Percentiles rank a stretch among this genome's conserved stretches.
Evolutionary conservation across 2,329 filamentous ascomycete species (phyloP).

Genomic region (Trichoderma arundinaceum): DNA sequence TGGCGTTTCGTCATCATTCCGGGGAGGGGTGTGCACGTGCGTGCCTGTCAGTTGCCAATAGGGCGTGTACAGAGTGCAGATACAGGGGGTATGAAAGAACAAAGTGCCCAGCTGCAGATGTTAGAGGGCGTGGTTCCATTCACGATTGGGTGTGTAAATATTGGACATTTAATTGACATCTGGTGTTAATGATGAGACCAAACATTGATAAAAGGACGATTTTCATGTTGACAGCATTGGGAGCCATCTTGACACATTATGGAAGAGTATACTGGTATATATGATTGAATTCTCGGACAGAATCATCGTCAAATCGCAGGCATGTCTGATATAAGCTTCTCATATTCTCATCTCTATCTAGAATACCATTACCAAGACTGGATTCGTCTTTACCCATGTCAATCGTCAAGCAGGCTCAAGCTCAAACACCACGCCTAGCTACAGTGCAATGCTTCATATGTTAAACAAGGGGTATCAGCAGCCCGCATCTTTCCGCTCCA

Average conservation of each 20-base stretch:
- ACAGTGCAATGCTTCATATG: background rate
- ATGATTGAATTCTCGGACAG: too few species aligned
- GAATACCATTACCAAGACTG: conserved; percentile 14
- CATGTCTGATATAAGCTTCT: background rate
- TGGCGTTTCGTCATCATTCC: conserved; percentile 28
- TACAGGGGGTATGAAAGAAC: background rate
- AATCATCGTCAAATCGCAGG: background rate
- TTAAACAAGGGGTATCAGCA: conserved; percentile 1
- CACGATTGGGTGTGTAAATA: background rate
- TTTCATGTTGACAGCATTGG: background rate
- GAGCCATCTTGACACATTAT: background rate
- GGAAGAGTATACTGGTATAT: too few species aligned
- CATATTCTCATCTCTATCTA: background rate
- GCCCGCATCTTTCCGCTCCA: background rate
- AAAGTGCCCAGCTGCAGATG: background rate
- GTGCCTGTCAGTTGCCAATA: background rate
- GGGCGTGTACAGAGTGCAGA: background rate
- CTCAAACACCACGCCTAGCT: background rate
- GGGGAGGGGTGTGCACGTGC: conserved; percentile 20
- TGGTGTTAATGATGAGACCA: background rate
- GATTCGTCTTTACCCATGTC: conserved; percentile 3
- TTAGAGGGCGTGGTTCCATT: background rate
- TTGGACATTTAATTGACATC: background rate
- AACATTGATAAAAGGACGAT: background rate
- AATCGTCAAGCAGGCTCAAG: background rate